Conservation (phyloP, 371 early-diverging fungal genomes). For the Apophysomyces variabilis region DNA sequence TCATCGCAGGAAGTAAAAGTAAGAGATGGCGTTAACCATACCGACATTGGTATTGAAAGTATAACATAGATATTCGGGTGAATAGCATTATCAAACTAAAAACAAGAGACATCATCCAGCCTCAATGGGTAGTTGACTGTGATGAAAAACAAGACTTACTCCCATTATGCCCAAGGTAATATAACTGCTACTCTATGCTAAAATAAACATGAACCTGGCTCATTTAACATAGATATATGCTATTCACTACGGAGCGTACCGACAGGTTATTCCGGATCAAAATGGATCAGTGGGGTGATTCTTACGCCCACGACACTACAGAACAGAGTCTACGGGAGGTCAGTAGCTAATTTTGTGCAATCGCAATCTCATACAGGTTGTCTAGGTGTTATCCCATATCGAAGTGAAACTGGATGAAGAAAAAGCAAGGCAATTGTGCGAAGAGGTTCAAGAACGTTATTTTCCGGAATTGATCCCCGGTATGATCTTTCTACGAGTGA, state of each 20-base stretch:
- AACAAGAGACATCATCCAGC: constrained; percentile 58
- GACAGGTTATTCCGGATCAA: constrained; percentile 41
- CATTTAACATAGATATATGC: constrained; percentile 55
- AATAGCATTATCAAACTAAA: constrained; percentile 50
- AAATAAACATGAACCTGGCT: not conserved
- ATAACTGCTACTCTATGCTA: not conserved
- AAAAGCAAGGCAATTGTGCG: constrained; percentile 14
- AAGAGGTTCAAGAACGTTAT: constrained; percentile 33
- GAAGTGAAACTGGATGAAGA: constrained; percentile 2
- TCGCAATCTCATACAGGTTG: constrained; percentile 3
- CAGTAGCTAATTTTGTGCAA: not conserved
- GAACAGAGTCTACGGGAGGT: constrained; percentile 60
- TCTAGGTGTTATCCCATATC: constrained; percentile 22
- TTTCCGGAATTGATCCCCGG: constrained; percentile 33
- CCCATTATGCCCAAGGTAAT: constrained; percentile 64
- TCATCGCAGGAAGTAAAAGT: constrained; percentile 64
- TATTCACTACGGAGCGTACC: constrained; percentile 58
- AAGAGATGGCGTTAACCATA: constrained; percentile 6
- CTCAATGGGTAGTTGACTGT: constrained; percentile 68
- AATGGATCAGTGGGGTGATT: constrained; percentile 74
- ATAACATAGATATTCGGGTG: constrained; percentile 46
- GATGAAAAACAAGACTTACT: constrained; percentile 50
- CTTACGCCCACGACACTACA: constrained; percentile 62
- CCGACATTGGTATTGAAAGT: not conserved
- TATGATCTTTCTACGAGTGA: constrained; percentile 29